phyloP scores from a whole-genome alignment of 805 yeast species.

The Candida endomychidarum region DNA sequence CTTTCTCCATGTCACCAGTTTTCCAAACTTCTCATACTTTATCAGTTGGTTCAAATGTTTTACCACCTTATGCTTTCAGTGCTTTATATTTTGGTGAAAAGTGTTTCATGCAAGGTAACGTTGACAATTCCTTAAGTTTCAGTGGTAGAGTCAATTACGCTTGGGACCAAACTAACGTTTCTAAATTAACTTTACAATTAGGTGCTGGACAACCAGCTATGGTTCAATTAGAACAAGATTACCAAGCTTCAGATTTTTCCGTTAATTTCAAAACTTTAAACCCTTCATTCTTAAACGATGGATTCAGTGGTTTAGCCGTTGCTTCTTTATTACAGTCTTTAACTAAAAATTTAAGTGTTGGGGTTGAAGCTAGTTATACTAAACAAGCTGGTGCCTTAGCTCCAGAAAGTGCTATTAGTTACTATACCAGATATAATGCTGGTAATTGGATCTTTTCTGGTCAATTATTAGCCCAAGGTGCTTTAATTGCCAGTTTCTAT shows the following conservation, averaged over 20 bases:
- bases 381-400: constrained; percentile 65
- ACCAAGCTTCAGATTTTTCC: constrained; percentile 84
- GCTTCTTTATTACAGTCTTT: constrained; percentile 89
- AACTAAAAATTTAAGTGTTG: constrained; percentile 79
- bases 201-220: constrained; percentile 88
- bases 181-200: constrained; percentile 85
- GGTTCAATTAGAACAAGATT: constrained; percentile 96
- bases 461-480: constrained; percentile 91
- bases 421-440: constrained; percentile 85
- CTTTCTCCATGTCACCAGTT: constrained; percentile 85
- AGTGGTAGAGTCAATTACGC: constrained; percentile 90
- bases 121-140: constrained; percentile 83
- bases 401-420: constrained; percentile 88
- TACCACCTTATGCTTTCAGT: constrained; percentile 89
- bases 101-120: constrained; percentile 83
- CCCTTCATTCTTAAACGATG: constrained; percentile 75
- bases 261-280: constrained; percentile 87
- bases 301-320: constrained; percentile 83
- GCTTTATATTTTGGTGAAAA: constrained; percentile 87
- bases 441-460: constrained; percentile 93
- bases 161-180: constrained; percentile 75
- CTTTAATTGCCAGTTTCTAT: constrained; percentile 87
- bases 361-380: constrained; percentile 90
- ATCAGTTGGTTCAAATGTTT: constrained; percentile 77
- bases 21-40: constrained; percentile 97